A percentile compares a stretch with the other conserved stretches of the same genome.
phyloP scores from a whole-genome alignment of 257 asterid species.

The Solanum neorickii region DNA sequence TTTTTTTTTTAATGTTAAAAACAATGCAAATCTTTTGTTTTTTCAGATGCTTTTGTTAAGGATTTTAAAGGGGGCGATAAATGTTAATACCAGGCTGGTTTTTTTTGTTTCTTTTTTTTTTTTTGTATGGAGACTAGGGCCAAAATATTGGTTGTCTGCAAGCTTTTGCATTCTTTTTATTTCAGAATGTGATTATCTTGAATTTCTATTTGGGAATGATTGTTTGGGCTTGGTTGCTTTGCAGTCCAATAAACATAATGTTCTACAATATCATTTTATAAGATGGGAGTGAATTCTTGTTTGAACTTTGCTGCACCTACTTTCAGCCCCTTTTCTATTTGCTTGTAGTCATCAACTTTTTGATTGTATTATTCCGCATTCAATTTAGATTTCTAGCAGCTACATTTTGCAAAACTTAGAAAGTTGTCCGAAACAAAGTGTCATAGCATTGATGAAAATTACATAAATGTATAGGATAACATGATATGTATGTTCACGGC shows the following conservation, averaged over 20 bases:
- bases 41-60: background rate
- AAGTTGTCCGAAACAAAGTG: background rate
- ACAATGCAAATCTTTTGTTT: background rate
- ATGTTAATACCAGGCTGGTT: background rate
- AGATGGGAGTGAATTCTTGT: background rate
- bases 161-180: background rate
- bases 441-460: background rate
- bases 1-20: background rate
- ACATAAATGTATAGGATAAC: background rate
- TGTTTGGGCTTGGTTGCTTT: background rate
- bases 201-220: background rate
- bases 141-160: background rate
- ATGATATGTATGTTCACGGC: background rate
- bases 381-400: background rate
- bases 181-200: background rate
- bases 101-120: background rate
- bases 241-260: background rate
- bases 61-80: background rate
- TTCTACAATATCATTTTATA: background rate
- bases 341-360: background rate
- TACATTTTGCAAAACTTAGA: background rate
- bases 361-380: background rate
- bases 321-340: background rate
- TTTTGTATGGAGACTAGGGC: background rate
- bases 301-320: background rate